Conservation (phyloP, 2,329 filamentous ascomycete genomes). For the Decorospora gaudefroyi region DNA sequence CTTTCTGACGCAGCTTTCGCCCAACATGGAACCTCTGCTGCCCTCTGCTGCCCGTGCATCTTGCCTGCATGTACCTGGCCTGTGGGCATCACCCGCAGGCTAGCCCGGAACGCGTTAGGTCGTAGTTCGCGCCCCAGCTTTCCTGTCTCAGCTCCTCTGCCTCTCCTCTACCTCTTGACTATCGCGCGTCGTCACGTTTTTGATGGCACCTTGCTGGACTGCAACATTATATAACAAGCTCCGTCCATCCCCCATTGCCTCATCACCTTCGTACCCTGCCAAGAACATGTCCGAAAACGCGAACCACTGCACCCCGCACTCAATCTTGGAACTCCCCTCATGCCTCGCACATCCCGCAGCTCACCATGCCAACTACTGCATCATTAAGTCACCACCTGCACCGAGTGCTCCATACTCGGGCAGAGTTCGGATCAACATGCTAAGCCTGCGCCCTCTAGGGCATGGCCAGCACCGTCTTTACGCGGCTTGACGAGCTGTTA, state of each 20-base stretch:
- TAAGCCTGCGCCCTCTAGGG: neutral
- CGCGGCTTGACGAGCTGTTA: neutral
- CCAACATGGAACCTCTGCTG: too few relatives aligned
- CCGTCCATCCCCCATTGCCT: neutral
- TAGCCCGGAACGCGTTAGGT: conserved; percentile 17
- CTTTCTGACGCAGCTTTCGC: conserved; percentile 16
- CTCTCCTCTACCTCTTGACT: too few relatives aligned
- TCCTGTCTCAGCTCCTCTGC: neutral
- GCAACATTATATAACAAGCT: neutral
- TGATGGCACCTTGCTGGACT: neutral
- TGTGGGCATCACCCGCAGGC: conserved; percentile 10
- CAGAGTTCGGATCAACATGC: too few relatives aligned
- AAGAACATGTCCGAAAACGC: neutral
- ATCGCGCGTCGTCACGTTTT: neutral
- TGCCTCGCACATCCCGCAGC: conserved; percentile 11
- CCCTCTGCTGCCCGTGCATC: conserved; percentile 13
- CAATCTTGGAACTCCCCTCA: conserved; percentile 4
- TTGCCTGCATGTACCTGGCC: conserved; percentile 5
- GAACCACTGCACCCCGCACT: neutral
- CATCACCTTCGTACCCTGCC: neutral
- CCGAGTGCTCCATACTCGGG: too few relatives aligned
- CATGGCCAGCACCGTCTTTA: neutral
- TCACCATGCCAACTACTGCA: too few relatives aligned
- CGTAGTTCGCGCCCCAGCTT: neutral
- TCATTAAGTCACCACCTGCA: too few relatives aligned